Evolutionary conservation across 1,284 basidiomycete genomes (phyloP).

Genomic region (Kalmanozyma brasiliensis): DNA sequence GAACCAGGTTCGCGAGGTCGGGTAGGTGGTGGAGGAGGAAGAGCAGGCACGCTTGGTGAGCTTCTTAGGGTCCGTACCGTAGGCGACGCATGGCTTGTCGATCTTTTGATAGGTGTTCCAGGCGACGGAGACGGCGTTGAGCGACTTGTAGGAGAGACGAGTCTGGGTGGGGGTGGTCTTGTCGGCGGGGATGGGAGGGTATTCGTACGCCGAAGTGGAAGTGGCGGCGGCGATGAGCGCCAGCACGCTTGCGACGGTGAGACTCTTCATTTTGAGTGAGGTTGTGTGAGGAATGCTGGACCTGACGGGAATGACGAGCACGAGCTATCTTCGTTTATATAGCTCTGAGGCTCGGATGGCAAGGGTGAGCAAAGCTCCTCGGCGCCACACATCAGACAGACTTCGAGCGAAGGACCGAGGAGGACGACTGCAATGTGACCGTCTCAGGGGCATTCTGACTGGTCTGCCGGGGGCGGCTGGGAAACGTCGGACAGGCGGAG

Average conservation of each 20-base stretch:
- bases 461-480: slow-evolving; percentile 3
- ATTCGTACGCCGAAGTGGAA: slow-evolving; percentile 18
- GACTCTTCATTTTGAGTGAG: too few species aligned
- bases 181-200: slow-evolving; percentile 39
- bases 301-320: too few species aligned
- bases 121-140: slow-evolving; percentile 48
- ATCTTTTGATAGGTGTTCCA: slow-evolving; percentile 55
- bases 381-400: too few species aligned
- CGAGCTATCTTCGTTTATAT: too few species aligned
- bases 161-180: slow-evolving; percentile 51
- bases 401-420: too few species aligned
- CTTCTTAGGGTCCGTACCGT: slow-evolving; percentile 24
- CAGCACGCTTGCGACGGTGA: slow-evolving; percentile 15
- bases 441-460: not conserved
- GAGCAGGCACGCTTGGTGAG: slow-evolving; percentile 33
- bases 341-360: too few species aligned
- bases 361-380: too few species aligned
- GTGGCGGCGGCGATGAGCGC: slow-evolving; percentile 11
- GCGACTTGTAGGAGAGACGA: slow-evolving; percentile 33
- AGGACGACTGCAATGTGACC: too few species aligned
- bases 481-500: too few species aligned
- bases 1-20: slow-evolving; percentile 52
- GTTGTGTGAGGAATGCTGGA: too few species aligned
- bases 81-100: slow-evolving; percentile 36
- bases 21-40: slow-evolving; percentile 42